A percentile compares a stretch with the other conserved stretches of the same genome.
These are phyloP conservation scores for Rhodotorula toruloides DNA, from an alignment of 768 basidiomycete genomes.

Conservation along the genomic window DNA sequence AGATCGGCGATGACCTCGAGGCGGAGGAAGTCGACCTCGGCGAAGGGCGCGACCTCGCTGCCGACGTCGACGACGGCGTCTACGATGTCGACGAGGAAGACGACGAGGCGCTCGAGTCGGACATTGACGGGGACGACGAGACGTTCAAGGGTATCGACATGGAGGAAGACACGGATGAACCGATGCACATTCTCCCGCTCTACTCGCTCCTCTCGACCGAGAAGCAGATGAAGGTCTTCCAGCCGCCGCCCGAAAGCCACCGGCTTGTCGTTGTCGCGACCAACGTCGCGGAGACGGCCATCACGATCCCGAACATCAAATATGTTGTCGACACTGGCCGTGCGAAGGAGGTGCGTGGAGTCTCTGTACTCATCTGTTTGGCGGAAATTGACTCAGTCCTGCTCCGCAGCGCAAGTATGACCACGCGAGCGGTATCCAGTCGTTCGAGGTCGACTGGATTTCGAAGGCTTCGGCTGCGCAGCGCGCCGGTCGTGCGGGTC, in stretches of 20 bases:
- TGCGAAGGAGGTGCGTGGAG: conserved; percentile 62
- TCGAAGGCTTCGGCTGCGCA: conserved; percentile 93
- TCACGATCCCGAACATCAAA: conserved; percentile 93
- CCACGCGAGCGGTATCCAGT: conserved; percentile 70
- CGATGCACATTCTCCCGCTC: conserved; percentile 89
- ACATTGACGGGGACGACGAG: conserved; percentile 60
- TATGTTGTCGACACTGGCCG: conserved; percentile 97
- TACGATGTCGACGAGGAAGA: conserved; percentile 54
- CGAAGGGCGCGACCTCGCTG: conserved; percentile 36
- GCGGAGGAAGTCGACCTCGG: conserved; percentile 75
- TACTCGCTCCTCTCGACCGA: conserved; percentile 90
- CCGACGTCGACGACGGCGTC: conserved; percentile 55
- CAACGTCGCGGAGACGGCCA: conserved; percentile 92
- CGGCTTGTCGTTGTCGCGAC: conserved; percentile 92
- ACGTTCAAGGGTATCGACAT: conserved; percentile 50
- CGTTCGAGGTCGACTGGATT: conserved; percentile 87
- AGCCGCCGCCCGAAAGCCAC: conserved; percentile 68
- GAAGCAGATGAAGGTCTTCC: conserved; percentile 90
- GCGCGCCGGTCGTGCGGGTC: conserved; percentile 90
- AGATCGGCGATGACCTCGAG: conserved; percentile 62
- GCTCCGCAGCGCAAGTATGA: conserved; percentile 66
- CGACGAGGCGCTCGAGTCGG: conserved; percentile 58
- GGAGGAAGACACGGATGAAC: conserved; percentile 67
- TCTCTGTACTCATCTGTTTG: no score
- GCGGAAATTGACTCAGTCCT: conserved; percentile 44